These are phyloP conservation scores for Eimeria maxima DNA, from an alignment of 169 alveolate genomes.

Conservation along the genomic window DNA sequence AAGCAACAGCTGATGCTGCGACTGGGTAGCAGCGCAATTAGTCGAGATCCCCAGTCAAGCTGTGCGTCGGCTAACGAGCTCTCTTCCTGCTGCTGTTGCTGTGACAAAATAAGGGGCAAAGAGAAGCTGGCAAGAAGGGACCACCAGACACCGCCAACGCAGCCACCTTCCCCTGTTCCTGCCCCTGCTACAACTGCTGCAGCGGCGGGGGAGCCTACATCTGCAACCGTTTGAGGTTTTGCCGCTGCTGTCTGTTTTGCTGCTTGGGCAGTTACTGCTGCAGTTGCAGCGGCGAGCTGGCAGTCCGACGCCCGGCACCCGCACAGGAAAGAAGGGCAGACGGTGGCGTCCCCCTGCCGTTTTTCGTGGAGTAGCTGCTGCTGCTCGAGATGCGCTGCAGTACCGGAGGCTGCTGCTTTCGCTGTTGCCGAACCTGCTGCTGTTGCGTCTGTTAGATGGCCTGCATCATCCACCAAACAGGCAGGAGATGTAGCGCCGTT, in stretches of 20 bases:
- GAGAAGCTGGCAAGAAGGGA: constrained; percentile 2
- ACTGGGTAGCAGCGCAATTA: constrained; percentile 2
- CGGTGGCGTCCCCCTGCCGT: not conserved
- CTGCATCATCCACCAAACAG: constrained; percentile 70
- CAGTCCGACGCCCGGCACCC: not conserved
- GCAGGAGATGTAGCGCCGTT: not conserved
- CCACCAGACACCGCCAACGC: not conserved
- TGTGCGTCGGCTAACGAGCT: constrained; percentile 6
- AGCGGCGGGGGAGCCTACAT: constrained; percentile 27
- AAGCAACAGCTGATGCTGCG: constrained; percentile 23
- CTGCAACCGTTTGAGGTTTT: constrained; percentile 49
- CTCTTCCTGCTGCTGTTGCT: constrained; percentile 32
- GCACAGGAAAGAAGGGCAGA: constrained; percentile 46
- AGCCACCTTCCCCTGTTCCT: constrained; percentile 1
- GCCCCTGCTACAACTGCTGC: constrained; percentile 20
- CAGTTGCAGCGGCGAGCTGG: constrained; percentile 82
- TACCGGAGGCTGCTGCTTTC: constrained; percentile 12
- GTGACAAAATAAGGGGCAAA: not conserved
- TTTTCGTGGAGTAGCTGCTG: constrained; percentile 45
- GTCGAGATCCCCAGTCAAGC: constrained; percentile 9
- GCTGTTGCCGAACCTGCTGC: constrained; percentile 85
- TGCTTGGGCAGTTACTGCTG: constrained; percentile 90
- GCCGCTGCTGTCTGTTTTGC: constrained; percentile 77
- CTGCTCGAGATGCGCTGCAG: constrained; percentile 9
- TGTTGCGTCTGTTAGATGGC: constrained; percentile 88